These are phyloP conservation scores for Blastocystis sp. DNA, from an alignment of 352 stramenopile genomes.

Conservation along the genomic window DNA sequence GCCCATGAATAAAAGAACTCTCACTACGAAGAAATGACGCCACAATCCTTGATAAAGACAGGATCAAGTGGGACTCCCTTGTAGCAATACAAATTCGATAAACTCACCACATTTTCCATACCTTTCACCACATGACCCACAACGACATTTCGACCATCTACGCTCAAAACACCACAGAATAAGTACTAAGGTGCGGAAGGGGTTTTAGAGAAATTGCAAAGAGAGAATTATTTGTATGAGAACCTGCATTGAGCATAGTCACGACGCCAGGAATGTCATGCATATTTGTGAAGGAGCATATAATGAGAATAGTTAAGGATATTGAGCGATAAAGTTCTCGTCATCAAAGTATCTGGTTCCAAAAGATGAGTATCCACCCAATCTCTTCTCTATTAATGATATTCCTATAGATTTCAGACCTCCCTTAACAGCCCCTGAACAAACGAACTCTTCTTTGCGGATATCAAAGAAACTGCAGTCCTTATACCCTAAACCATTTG, in stretches of 20 bases:
- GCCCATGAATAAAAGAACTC: background rate
- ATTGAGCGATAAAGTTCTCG: constrained; percentile 62
- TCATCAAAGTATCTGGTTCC: constrained; percentile 61
- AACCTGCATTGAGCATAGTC: constrained; percentile 59
- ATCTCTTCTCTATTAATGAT: constrained; percentile 57
- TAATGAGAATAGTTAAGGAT: background rate
- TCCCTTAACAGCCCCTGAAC: constrained; percentile 59
- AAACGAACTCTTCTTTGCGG: constrained; percentile 46
- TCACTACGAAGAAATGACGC: constrained; percentile 2
- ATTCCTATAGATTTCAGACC: background rate
- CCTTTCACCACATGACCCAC: constrained; percentile 54
- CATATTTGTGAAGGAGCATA: constrained; percentile 20
- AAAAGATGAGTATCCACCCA: constrained; percentile 56
- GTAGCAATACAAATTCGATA: constrained; percentile 43
- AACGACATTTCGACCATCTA: constrained; percentile 62
- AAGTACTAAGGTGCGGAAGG: constrained; percentile 30
- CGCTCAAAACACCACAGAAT: background rate
- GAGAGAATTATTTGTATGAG: constrained; percentile 48
- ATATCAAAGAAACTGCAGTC: constrained; percentile 60
- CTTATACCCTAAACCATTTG: constrained; percentile 57
- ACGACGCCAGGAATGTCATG: constrained; percentile 60
- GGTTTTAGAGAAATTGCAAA: constrained; percentile 58
- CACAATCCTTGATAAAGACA: constrained; percentile 48
- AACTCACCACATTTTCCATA: background rate
- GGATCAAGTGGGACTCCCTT: constrained; percentile 59